A percentile compares a stretch with the other conserved stretches of the same genome.
phyloP scores from a whole-genome alignment of 169 alveolate genomes.

The Perkinsus marinus region DNA sequence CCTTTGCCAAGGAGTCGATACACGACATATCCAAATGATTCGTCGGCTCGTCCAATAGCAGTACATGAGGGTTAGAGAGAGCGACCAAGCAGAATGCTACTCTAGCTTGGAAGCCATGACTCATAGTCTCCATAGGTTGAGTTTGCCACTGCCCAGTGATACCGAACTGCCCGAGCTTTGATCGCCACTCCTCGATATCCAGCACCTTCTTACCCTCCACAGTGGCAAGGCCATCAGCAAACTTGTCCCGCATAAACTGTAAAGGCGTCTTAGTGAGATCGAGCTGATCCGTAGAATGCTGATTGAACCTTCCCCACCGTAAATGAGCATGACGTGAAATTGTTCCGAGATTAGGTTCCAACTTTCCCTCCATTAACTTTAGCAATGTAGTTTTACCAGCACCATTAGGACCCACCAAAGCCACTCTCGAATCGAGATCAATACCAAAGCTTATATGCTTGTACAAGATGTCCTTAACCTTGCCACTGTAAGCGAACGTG shows the following conservation, averaged over 20 bases:
- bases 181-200: slow-evolving; percentile 76
- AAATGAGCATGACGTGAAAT: slow-evolving; percentile 74
- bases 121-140: slow-evolving; percentile 44
- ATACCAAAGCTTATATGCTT: slow-evolving; percentile 37
- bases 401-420: slow-evolving; percentile 93
- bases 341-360: slow-evolving; percentile 63
- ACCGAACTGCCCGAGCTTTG: slow-evolving; percentile 47
- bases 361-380: slow-evolving; percentile 68
- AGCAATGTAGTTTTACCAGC: slow-evolving; percentile 90
- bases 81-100: slow-evolving; percentile 37
- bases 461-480: slow-evolving; percentile 36
- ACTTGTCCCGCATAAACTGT: slow-evolving; percentile 58
- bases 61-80: slow-evolving; percentile 73
- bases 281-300: slow-evolving; percentile 82
- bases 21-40: slow-evolving; percentile 80
- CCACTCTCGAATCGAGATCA: slow-evolving; percentile 68
- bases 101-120: slow-evolving; percentile 48
- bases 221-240: slow-evolving; percentile 50
- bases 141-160: slow-evolving; percentile 1
- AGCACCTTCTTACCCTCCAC: slow-evolving; percentile 69
- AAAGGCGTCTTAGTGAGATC: slow-evolving; percentile 82
- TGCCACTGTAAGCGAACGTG: slow-evolving; percentile 29
- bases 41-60: slow-evolving; percentile 83
- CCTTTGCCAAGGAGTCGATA: slow-evolving; percentile 81
- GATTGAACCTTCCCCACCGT: slow-evolving; percentile 81